Evolutionary conservation across 2,329 filamentous ascomycete genomes (phyloP), one percentile per base, ranked within the genome.

Genomic region (Thielaviopsis euricoi): DNA sequence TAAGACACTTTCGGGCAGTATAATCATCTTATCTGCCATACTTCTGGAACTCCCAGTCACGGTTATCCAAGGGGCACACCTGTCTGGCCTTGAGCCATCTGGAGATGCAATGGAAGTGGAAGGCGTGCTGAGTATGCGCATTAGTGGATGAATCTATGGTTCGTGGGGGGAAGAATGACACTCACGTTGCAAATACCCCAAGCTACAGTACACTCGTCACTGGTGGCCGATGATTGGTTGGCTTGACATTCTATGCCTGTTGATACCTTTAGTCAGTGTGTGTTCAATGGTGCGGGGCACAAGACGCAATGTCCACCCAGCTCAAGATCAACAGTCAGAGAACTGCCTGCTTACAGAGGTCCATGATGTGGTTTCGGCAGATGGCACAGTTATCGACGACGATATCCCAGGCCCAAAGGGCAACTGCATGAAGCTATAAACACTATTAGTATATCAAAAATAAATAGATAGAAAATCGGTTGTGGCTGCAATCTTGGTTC

Each of bases 11-110:
- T 6, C 21, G 23, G n/a, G 49, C 25, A 40, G 48, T 29, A 25
- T 21, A 56, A 56, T 37, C 71, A 84, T 64, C 81, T 80, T 71
- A 84, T 64, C 81, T 80, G 63, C 93, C 93, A 70, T 98, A 98
- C 72, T 97, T 98, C 73, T 98, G 93, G 77, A 97, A 98, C 70
- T 98, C 93, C 93, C 93, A 98, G 72, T 98, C 93, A 66, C 91
- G 79, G 74, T 98, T 98, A 74, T 98, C 93, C 51, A 98, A 77
- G 17, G 93, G 93, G 69, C 93, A 98, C 54, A 98, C 93, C 70
- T 97, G 93, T 68, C 93, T 85, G n/a, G 93, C 95, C 79, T 98
- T 98, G 60, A 98, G 77, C 93, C 93, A 98, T 73, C 93, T 82
- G 13, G 93, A 97, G 69, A 98, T 98, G 76, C 93, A 98, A 75